These are phyloP conservation scores for Leucogyrophana mollusca DNA, from an alignment of 768 basidiomycete genomes.

Conservation along the genomic window DNA sequence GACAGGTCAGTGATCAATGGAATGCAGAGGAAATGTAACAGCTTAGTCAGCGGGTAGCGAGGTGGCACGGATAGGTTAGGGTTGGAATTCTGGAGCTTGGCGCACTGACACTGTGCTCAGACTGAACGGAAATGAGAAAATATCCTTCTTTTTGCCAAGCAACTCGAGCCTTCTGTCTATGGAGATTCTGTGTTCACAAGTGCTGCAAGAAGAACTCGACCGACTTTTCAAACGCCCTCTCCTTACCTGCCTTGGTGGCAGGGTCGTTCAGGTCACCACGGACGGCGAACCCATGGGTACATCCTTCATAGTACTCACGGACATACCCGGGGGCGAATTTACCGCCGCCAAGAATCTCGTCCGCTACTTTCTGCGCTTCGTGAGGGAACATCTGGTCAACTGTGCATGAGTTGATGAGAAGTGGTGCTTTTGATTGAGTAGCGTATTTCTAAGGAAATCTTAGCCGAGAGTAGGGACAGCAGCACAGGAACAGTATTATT, in stretches of 20 bases:
- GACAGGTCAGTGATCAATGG: too few relatives aligned
- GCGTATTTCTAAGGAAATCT: constrained; percentile 27
- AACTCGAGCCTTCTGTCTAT: too few relatives aligned
- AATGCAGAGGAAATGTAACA: too few relatives aligned
- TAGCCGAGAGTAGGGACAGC: not conserved
- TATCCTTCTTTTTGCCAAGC: too few relatives aligned
- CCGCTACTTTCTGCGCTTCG: constrained; percentile 31
- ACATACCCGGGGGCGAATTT: constrained; percentile 39
- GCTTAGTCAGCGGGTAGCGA: too few relatives aligned
- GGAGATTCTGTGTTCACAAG: too few relatives aligned
- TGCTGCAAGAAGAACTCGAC: constrained; percentile 52
- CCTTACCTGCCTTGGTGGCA: constrained; percentile 57
- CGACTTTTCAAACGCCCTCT: constrained; percentile 57
- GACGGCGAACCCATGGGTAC: constrained; percentile 54
- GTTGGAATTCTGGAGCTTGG: too few relatives aligned
- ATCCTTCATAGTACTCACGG: constrained; percentile 46
- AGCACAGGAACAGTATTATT: constrained; percentile 1
- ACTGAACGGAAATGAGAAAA: too few relatives aligned
- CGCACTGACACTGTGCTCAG: too few relatives aligned
- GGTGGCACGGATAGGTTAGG: too few relatives aligned
- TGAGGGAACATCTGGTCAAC: constrained; percentile 31
- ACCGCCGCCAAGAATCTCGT: constrained; percentile 37
- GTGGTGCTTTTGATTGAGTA: constrained; percentile 33
- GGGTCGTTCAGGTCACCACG: constrained; percentile 46
- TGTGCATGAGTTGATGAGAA: constrained; percentile 43